phyloP scores from a whole-genome alignment of 2,329 filamentous ascomycete species.

The Pseudogymnoascus sp. region DNA sequence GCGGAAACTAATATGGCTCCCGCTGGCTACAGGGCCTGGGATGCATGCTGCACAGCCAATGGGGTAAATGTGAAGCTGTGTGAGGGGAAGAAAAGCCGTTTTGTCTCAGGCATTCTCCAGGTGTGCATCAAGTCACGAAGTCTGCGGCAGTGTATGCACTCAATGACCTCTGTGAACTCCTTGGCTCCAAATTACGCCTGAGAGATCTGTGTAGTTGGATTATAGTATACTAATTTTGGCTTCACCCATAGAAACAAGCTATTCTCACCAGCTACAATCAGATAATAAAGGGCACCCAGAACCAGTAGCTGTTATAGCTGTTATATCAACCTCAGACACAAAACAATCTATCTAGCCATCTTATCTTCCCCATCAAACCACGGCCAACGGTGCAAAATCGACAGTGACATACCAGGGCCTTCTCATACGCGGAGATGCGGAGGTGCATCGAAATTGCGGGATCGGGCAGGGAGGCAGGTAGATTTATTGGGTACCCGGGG shows the following conservation, averaged over 20 bases:
- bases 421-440: background rate
- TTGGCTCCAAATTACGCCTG: background rate
- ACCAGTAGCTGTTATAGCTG: too few relatives aligned
- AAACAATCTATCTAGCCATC: background rate
- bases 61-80: background rate
- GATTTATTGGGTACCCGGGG: background rate
- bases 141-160: background rate
- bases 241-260: too few relatives aligned
- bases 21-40: background rate
- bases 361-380: background rate
- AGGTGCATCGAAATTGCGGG: background rate
- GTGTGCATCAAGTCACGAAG: background rate
- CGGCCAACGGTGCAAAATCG: background rate
- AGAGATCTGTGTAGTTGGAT: too few relatives aligned
- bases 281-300: too few relatives aligned
- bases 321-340: background rate
- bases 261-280: too few relatives aligned
- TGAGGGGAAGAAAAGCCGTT: background rate
- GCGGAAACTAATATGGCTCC: conserved; percentile 1
- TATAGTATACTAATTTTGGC: too few relatives aligned
- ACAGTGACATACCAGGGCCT: background rate
- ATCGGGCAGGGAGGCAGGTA: background rate
- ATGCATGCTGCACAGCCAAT: background rate
- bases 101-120: background rate
- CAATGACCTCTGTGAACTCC: background rate